Evolutionary conservation across 2,329 filamentous ascomycete species (phyloP).

Genomic region (Diaporthe eres): DNA sequence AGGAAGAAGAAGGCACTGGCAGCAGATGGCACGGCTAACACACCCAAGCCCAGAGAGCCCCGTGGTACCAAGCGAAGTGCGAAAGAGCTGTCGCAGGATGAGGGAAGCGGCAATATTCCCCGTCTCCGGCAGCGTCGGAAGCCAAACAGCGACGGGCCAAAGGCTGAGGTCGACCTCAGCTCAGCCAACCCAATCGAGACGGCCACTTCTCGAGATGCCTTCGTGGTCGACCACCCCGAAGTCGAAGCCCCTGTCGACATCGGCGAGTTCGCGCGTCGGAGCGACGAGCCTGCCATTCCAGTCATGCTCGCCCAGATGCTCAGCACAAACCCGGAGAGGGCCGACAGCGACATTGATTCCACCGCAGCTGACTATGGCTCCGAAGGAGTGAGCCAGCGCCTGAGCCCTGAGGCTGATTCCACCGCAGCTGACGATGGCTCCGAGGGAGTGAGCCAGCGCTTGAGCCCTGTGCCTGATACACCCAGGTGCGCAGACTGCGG

Average conservation of each 20-base stretch:
- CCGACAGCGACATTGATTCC: background rate
- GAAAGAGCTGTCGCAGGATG: background rate
- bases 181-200: background rate
- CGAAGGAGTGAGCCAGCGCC: too few relatives aligned
- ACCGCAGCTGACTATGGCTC: background rate
- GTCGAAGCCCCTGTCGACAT: too few relatives aligned
- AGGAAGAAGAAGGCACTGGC: background rate
- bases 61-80: background rate
- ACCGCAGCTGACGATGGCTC: background rate
- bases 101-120: background rate
- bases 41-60: too few relatives aligned
- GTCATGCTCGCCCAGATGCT: background rate
- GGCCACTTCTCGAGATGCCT: background rate
- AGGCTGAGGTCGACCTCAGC: background rate
- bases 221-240: background rate
- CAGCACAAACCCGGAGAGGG: background rate
- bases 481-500: slow-evolving; percentile 26
- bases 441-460: too few relatives aligned
- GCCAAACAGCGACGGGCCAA: background rate
- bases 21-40: background rate
- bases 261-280: background rate
- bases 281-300: background rate
- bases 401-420: too few relatives aligned
- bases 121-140: background rate
- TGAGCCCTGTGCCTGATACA: background rate